These are phyloP conservation scores for Endothia cerciana DNA, from an alignment of 2,329 filamentous ascomycete genomes.

Conservation along the genomic window DNA sequence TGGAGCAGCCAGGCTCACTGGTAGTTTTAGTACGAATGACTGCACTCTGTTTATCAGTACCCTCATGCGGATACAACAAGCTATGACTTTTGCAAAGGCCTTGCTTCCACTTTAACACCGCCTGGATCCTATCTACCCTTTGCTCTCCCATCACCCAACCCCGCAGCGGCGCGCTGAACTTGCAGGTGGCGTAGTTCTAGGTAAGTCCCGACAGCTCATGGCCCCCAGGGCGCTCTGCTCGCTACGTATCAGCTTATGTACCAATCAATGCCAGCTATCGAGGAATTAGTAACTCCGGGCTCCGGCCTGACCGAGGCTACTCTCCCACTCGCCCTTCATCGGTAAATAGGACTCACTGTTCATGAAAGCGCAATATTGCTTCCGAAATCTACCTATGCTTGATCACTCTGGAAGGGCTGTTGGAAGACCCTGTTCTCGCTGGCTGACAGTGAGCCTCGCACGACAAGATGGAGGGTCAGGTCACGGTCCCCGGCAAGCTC, in stretches of 20 bases:
- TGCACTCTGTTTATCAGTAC: not conserved
- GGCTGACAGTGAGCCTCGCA: not conserved
- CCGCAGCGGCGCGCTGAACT: no score
- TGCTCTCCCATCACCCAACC: no score
- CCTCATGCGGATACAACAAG: not conserved
- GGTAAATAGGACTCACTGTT: not conserved
- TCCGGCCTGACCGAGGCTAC: not conserved
- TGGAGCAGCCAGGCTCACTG: not conserved
- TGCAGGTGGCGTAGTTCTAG: no score
- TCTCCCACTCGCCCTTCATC: not conserved
- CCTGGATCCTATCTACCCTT: no score
- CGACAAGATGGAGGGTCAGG: conserved; percentile 20
- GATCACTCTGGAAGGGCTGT: no score
- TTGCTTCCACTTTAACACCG: not conserved
- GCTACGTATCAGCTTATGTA: not conserved
- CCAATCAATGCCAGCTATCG: not conserved
- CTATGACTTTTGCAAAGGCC: not conserved
- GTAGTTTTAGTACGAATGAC: not conserved
- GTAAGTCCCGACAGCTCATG: not conserved
- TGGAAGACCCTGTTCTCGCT: no score
- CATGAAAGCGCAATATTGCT: not conserved
- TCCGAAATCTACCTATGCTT: not conserved
- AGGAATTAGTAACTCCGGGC: not conserved
- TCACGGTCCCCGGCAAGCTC: conserved; percentile 59
- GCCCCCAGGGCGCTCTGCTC: not conserved